Percentiles rank a stretch among this genome's conserved stretches.
Evolutionary conservation across 371 early-diverging fungal species (phyloP).

Genomic region (Actinomucor elegans): DNA sequence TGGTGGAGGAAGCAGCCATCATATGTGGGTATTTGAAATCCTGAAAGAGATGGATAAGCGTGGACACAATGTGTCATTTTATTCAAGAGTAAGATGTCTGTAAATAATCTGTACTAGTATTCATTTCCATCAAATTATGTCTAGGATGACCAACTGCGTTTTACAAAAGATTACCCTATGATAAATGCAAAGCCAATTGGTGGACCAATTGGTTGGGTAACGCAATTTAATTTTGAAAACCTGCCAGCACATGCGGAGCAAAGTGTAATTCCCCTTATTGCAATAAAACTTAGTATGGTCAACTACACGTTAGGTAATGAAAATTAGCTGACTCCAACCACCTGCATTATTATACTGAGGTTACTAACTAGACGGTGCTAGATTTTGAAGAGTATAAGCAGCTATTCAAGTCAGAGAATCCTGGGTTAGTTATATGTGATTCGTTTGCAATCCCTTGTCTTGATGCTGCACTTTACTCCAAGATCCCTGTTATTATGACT

Average conservation of each 20-base stretch:
- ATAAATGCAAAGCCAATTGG: conserved; percentile 15
- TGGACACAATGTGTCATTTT: conserved; percentile 5
- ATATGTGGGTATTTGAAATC: conserved; percentile 15
- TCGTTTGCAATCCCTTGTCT: conserved; percentile 1
- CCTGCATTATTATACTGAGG: too few species aligned
- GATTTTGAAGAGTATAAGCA: not conserved
- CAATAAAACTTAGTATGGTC: not conserved
- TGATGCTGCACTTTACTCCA: not conserved
- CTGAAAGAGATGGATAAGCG: conserved; percentile 12
- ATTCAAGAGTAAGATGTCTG: conserved; percentile 7
- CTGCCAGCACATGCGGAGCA: too few species aligned
- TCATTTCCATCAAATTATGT: too few species aligned
- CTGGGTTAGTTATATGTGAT: conserved; percentile 10
- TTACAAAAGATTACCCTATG: conserved; percentile 17
- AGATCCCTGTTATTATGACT: conserved; percentile 11
- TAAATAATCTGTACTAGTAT: not conserved
- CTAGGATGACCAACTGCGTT: conserved; percentile 21
- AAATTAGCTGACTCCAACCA: too few species aligned
- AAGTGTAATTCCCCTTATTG: too few species aligned
- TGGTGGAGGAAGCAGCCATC: conserved; percentile 14
- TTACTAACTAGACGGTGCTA: not conserved
- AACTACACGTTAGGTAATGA: not conserved
- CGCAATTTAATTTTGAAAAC: too few species aligned
- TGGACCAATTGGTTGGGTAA: not conserved
- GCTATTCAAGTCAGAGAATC: not conserved